These are phyloP conservation scores for Pseudevernia furfuracea DNA, from an alignment of 495 filamentous ascomycete species.

Conservation along the genomic window DNA sequence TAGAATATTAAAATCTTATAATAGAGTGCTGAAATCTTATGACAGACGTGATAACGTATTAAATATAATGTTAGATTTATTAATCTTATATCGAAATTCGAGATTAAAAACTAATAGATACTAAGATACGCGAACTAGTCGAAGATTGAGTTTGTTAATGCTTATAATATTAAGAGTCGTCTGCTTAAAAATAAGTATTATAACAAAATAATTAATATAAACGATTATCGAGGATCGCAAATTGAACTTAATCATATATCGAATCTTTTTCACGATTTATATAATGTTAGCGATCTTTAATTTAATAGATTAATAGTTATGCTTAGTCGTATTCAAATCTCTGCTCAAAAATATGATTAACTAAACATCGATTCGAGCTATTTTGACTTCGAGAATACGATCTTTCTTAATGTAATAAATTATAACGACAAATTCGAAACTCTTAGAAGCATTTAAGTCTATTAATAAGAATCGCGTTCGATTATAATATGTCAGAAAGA, in stretches of 20 bases:
- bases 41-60: neutral
- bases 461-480: neutral
- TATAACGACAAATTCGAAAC: neutral
- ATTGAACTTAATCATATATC: neutral
- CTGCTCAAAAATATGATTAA: conserved; percentile 6
- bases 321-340: neutral
- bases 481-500: neutral
- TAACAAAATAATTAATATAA: conserved; percentile 10
- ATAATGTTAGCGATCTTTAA: neutral
- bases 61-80: conserved; percentile 8
- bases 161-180: neutral
- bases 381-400: too few relatives aligned
- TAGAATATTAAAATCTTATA: too few relatives aligned
- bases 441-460: neutral
- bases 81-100: conserved; percentile 5
- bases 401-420: neutral
- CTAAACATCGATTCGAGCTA: too few relatives aligned
- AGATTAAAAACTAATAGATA: conserved; percentile 17
- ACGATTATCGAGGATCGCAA: neutral
- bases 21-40: neutral
- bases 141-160: conserved; percentile 13
- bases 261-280: neutral
- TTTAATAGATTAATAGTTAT: neutral
- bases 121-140: neutral
- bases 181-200: conserved; percentile 9